Evolutionary conservation across 441 rosid genomes (phyloP), one percentile per base, ranked within the genome.

Genomic region (Manihot esculenta): DNA sequence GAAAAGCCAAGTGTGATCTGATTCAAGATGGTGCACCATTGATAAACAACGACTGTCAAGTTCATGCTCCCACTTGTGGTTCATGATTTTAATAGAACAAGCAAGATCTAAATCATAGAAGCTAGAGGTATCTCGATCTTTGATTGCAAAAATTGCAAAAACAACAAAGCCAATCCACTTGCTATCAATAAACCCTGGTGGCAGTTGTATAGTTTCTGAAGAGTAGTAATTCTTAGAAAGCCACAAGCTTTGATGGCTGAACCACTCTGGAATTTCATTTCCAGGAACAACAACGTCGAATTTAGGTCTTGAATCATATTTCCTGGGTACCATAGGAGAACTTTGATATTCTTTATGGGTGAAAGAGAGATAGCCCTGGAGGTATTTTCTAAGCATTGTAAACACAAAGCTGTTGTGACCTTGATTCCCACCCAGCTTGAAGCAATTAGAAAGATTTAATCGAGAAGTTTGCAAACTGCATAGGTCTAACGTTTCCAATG

Each of bases 1-100:
- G 48, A 61, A 61, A n/a, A 61, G 64, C 64, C 49, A 61, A 15
- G 35, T 18, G 11, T 61, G 64, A 61, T 61, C 64, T 10, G 45
- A 61, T 30, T 24, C 24, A 38, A 61, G 47, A 45, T 13, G 10
- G 24, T 35, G 47, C 27, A 38, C 35, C 54, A 14, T n/a, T 50
- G 20, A 5, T 35, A 35, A 35, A 50, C 17, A 50, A 50, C 21
- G 2, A n/a, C 18, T 1, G 21, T 50, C 54, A 18, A 50, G 54
- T 2, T 50, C 54, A 50, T 50, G 54, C 2, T 8, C 1, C n/a
- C 20, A 50, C 1, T 7, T 50, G 6, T 18, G 21, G n/a, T n/a
- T n/a, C 54, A 5, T 50, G 54, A 50, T 50, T 18, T 50, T 50
- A 4, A 50, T 50, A 50, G 1, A 50, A 50, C 54, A 50, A 1